Conservation (phyloP, 2,329 filamentous ascomycete genomes). For the Penicillium sp. region DNA sequence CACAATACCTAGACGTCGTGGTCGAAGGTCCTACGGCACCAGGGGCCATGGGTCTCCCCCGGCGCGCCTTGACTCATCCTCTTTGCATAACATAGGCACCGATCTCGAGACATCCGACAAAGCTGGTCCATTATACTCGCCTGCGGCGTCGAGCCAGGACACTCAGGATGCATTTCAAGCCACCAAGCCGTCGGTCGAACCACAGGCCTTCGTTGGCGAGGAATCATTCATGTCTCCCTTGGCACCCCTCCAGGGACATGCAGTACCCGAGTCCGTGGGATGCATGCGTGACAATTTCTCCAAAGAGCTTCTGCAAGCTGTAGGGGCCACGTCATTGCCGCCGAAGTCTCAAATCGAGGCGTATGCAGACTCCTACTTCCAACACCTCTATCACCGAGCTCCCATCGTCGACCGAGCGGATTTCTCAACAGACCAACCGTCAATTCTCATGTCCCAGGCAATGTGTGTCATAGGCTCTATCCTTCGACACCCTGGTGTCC, state of each 20-base stretch:
- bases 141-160: background rate
- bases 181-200: background rate
- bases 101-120: background rate
- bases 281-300: background rate
- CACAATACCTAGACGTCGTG: background rate
- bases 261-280: background rate
- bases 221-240: slow-evolving; percentile 5
- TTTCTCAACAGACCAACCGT: background rate
- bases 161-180: background rate
- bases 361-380: slow-evolving; percentile 18
- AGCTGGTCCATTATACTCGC: background rate
- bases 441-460: slow-evolving; percentile 11
- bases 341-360: slow-evolving; percentile 1
- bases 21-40: slow-evolving; percentile 1
- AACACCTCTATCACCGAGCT: slow-evolving; percentile 16
- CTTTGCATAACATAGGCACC: background rate
- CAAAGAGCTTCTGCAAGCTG: background rate
- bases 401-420: slow-evolving; percentile 15
- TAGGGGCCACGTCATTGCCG: background rate
- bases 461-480: slow-evolving; percentile 19
- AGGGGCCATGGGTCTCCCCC: background rate
- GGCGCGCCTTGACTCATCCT: background rate
- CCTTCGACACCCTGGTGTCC: slow-evolving; percentile 11
- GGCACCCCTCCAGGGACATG: background rate
- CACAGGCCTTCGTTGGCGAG: slow-evolving; percentile 3